Evolutionary conservation across 176 grass and related monocot genomes (phyloP).

Genomic region (Hsuehochloa calcarea): DNA sequence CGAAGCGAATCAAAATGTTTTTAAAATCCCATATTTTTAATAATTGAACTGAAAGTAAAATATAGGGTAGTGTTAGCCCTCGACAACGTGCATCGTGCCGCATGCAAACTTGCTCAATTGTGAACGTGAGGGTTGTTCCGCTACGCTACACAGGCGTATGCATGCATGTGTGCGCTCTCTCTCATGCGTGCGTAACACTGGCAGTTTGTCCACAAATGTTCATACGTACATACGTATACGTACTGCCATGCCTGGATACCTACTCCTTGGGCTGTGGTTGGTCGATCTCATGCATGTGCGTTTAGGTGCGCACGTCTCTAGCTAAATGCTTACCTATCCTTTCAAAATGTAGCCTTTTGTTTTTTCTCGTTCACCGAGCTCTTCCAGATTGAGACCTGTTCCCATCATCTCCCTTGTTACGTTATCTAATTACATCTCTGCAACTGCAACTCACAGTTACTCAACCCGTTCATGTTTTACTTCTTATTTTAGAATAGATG

Average conservation of each 20-base stretch:
- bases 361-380: neutral
- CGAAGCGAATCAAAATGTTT: too few relatives aligned
- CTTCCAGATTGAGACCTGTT: neutral
- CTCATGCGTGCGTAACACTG: too few relatives aligned
- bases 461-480: too few relatives aligned
- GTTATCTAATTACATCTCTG: too few relatives aligned
- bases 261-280: conserved; percentile 10
- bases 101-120: neutral
- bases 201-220: too few relatives aligned
- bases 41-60: too few relatives aligned
- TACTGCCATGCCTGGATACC: conserved; percentile 1
- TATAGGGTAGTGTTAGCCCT: too few relatives aligned
- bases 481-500: too few relatives aligned
- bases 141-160: neutral
- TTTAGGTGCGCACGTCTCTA: conserved; percentile 1
- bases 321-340: too few relatives aligned
- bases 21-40: too few relatives aligned
- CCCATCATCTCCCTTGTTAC: neutral
- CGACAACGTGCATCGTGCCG: neutral
- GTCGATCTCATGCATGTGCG: conserved; percentile 4
- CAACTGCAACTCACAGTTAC: too few relatives aligned
- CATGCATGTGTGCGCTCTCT: conserved; percentile 9
- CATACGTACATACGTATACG: neutral
- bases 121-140: neutral
- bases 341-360: neutral